Evolutionary conservation across 2,329 filamentous ascomycete genomes (phyloP), one percentile per base, ranked within the genome.

Genomic region (Epichloe sibirici): DNA sequence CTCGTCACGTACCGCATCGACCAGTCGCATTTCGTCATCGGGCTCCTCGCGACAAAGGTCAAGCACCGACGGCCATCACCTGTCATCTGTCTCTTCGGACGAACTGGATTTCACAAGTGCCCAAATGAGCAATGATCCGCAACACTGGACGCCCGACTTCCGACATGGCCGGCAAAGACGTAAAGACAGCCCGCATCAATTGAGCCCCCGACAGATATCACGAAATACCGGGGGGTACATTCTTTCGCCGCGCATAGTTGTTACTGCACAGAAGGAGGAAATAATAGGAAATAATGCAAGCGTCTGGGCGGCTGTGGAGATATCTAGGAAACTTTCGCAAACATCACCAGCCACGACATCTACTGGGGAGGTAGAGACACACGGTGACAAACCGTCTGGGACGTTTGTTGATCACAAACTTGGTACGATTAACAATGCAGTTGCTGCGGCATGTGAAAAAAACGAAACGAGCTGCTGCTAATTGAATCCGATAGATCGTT

Each of bases 281-380:
- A 58, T 73, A 1, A 61, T 66, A 5, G 62, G 66, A 39, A 65
- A 62, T 3, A 59, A 61, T 39, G 59, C 62, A 35, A 64, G 57
- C 11, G 56, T 77, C n/a, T 79, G 73, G 76, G 71, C 66, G 2
- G 73, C 74, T 3, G 66, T 79, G 49, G 71, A 79, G 60, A 58
- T 79, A 39, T 72, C 67, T 13, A 68, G 70, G 8, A 69, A 69
- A 45, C 56, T 73, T 5, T 68, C 63, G 47, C 61, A 58, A 23
- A 57, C 56, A 40, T 45, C 56, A 2, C 43, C 58, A 2, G 52
- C 50, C 13, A 44, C 45, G 8, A 42, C 47, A n/a, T 37, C 39
- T 11, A 39, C 47, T 9, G 35, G 37, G 7, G 43, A 43, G 25
- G 37, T 40, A 12, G 23, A 48, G 3, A 9, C 17, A 31, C 17